These are phyloP conservation scores for Globisporangium okanoganense DNA, from an alignment of 352 stramenopile species.

Conservation along the genomic window DNA sequence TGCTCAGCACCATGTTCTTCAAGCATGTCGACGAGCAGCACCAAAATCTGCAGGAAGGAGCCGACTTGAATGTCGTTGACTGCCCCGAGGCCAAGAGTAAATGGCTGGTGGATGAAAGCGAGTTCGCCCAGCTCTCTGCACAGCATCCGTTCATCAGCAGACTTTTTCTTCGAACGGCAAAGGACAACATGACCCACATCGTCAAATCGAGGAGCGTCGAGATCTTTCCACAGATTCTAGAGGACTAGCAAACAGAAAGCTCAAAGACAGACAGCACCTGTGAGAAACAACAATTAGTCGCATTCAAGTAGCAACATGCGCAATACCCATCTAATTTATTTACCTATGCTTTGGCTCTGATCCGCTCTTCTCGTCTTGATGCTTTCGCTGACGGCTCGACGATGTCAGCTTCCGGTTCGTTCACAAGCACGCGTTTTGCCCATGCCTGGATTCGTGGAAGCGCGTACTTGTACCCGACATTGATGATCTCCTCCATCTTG, in stretches of 20 bases:
- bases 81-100: neutral
- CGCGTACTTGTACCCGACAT: slow-evolving; percentile 81
- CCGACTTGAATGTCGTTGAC: neutral
- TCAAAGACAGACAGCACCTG: slow-evolving; percentile 3
- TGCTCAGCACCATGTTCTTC: slow-evolving; percentile 61
- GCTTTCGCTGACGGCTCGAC: slow-evolving; percentile 15
- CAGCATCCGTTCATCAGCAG: slow-evolving; percentile 65
- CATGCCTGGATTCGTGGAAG: slow-evolving; percentile 64
- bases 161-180: slow-evolving; percentile 62
- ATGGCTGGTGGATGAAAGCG: slow-evolving; percentile 36
- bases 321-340: slow-evolving; percentile 13
- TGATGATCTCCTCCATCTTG: slow-evolving; percentile 90
- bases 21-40: slow-evolving; percentile 41
- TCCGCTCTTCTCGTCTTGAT: neutral
- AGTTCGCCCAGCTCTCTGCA: slow-evolving; percentile 41
- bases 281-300: neutral
- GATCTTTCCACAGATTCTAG: slow-evolving; percentile 51
- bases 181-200: slow-evolving; percentile 58
- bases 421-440: slow-evolving; percentile 44
- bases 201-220: slow-evolving; percentile 40
- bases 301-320: neutral
- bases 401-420: slow-evolving; percentile 65
- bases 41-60: slow-evolving; percentile 13
- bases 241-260: slow-evolving; percentile 21
- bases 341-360: slow-evolving; percentile 5